Base-by-base conservation (phyloP, 1,284 basidiomycete species). In the Ganoderma multipileum region DNA sequence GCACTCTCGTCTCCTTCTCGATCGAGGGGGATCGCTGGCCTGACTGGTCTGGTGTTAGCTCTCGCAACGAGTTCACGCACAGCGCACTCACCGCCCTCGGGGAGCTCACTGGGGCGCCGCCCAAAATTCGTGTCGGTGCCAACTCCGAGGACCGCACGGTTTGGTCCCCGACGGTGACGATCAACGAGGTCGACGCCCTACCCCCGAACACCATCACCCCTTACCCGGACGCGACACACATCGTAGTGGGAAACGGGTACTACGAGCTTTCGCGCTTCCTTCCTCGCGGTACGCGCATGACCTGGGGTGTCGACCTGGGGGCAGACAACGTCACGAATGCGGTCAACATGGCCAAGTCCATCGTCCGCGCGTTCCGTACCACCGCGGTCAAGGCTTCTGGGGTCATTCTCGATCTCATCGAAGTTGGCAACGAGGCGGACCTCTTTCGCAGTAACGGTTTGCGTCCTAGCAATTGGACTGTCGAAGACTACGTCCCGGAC, bases 291-390 rank as follows among this genome's bases (percentile, higher is more conserved):
- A 88, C 87, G 2, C 83, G 82, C 72, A 87, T 90, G 68, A 87
- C 83, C 23, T 92, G 88, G 87, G 91, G 90, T 23, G 81, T 92
- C 64, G 91, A 91, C 76, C 77, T 91, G 23, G 85, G 87, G 84
- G 87, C 47, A 85, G 14, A 61, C 60, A 61, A 61, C 41, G 41
- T 41, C 39, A 61, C 60, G 26, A 61, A 61, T 36, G 60, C 84
- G 0, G 83, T 84, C 63, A 83, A 88, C 16, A 84, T 90, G 78
- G 85, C 87, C 0, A 78, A 81, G 64, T 84, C 88, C 0, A 84
- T 92, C 66, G 70, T 83, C 18, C 82, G 81, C 62, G 88, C 86
- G 7, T 91, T 90, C 73, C 68, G 76, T 23, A 83, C 82, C 6
- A 66, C 79, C 6, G 79, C 79, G 2, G 80, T 89, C 20, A 79